Conservation (phyloP, 2,329 filamentous ascomycete genomes). For the Neofusicoccum parvum region DNA sequence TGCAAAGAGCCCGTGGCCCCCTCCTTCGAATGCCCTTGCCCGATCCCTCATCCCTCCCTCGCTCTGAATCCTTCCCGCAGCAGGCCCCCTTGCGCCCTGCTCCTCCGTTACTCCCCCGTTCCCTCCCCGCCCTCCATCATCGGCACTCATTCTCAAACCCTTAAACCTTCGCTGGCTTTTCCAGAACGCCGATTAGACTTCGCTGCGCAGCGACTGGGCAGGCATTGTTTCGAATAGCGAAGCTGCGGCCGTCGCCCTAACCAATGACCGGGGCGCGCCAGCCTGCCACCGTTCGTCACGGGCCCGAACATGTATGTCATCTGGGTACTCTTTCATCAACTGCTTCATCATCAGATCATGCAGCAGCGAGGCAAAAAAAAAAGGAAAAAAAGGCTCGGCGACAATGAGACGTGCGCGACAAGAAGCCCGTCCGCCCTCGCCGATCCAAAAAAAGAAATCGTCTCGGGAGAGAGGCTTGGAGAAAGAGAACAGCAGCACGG, state of each 20-base stretch:
- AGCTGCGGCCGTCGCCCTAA: neutral
- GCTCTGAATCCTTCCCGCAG: constrained; percentile 15
- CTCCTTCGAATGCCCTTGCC: neutral
- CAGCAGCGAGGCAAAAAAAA: no score
- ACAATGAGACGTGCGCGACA: no score
- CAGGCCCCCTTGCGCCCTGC: neutral
- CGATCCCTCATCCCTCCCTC: constrained; percentile 3
- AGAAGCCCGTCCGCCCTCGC: no score
- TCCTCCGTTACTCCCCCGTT: neutral
- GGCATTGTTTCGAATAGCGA: neutral
- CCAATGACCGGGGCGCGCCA: neutral
- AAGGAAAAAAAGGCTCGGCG: no score
- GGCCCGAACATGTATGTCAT: no score
- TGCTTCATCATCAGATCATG: no score
- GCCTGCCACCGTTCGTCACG: neutral
- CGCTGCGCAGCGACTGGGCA: neutral
- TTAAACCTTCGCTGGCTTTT: constrained; percentile 8
- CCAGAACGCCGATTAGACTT: neutral
- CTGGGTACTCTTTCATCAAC: no score
- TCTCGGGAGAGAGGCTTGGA: no score
- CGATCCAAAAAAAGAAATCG: no score
- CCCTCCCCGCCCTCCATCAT: neutral
- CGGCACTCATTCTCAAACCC: neutral
- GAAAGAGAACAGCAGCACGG: no score
- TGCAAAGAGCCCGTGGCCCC: neutral